Conservation (phyloP, 768 basidiomycete genomes). For the Daedaleopsis sinensis region DNA sequence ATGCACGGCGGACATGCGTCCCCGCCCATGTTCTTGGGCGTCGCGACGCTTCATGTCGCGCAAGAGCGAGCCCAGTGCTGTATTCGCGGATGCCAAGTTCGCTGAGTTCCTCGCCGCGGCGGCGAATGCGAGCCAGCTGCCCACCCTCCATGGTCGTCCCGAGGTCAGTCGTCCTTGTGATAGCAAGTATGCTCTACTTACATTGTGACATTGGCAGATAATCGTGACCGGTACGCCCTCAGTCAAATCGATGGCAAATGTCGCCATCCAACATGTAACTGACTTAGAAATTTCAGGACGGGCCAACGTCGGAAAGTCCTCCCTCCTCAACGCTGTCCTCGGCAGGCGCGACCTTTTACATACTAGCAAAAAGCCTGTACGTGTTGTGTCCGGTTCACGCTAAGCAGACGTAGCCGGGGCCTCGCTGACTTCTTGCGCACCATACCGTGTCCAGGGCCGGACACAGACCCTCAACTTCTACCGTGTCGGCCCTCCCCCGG, state of each 20-base stretch:
- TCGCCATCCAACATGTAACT: too few relatives aligned
- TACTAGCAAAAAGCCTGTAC: slow-evolving; percentile 69
- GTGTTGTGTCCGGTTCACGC: too few relatives aligned
- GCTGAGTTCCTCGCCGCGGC: slow-evolving; percentile 31
- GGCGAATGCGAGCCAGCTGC: slow-evolving; percentile 20
- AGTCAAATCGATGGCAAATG: too few relatives aligned
- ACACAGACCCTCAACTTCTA: slow-evolving; percentile 76
- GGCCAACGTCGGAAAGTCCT: slow-evolving; percentile 80
- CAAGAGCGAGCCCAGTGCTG: slow-evolving; percentile 3
- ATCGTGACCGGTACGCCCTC: slow-evolving; percentile 29
- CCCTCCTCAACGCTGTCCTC: slow-evolving; percentile 69
- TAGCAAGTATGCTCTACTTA: neutral
- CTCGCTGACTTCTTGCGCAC: too few relatives aligned
- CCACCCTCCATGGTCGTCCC: slow-evolving; percentile 25
- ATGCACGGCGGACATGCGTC: too few relatives aligned
- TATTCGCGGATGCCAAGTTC: slow-evolving; percentile 21
- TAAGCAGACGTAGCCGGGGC: too few relatives aligned
- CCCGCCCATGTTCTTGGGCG: too few relatives aligned
- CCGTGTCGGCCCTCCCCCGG: slow-evolving; percentile 55
- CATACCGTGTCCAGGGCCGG: slow-evolving; percentile 60
- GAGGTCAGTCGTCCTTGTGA: slow-evolving; percentile 22
- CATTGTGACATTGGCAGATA: too few relatives aligned
- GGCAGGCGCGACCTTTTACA: slow-evolving; percentile 57
- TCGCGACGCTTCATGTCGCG: slow-evolving; percentile 7
- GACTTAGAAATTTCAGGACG: slow-evolving; percentile 48